A percentile compares a stretch with the other conserved stretches of the same genome.
phyloP scores from a whole-genome alignment of 192 early-diverging fungal species.

The Thoreauomyces humboldtii region DNA sequence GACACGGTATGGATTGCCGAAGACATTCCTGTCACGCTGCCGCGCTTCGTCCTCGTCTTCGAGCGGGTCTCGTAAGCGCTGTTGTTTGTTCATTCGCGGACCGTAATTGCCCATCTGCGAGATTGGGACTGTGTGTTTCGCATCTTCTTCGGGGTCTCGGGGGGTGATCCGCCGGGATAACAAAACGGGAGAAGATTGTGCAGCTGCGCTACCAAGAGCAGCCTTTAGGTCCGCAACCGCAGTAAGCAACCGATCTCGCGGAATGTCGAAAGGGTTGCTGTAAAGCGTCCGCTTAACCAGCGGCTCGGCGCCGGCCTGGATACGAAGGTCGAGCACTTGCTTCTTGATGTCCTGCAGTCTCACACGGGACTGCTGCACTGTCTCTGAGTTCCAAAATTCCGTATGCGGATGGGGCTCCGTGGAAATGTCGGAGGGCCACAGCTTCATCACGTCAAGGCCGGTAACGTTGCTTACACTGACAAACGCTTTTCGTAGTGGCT shows the following conservation, averaged over 20 bases:
- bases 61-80: slow-evolving; percentile 63
- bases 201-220: not conserved
- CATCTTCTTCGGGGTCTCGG: slow-evolving; percentile 36
- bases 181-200: not conserved
- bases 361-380: no score
- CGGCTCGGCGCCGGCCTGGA: no score
- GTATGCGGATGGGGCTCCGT: not conserved
- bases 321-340: no score
- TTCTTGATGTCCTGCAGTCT: no score
- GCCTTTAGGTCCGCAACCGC: slow-evolving; percentile 47
- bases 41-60: slow-evolving; percentile 61
- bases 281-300: no score
- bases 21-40: slow-evolving; percentile 60
- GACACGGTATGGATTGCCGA: slow-evolving; percentile 65
- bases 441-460: slow-evolving; percentile 33
- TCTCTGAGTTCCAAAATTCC: no score
- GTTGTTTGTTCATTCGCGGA: slow-evolving; percentile 53
- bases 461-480: no score
- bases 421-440: slow-evolving; percentile 27
- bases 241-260: slow-evolving; percentile 51
- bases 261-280: slow-evolving; percentile 73
- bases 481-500: slow-evolving; percentile 49
- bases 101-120: slow-evolving; percentile 71
- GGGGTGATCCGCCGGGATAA: not conserved
- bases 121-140: slow-evolving; percentile 64